Evolutionary conservation across 345 rosid species (phyloP).

Genomic region (Clarkia xantiana): DNA sequence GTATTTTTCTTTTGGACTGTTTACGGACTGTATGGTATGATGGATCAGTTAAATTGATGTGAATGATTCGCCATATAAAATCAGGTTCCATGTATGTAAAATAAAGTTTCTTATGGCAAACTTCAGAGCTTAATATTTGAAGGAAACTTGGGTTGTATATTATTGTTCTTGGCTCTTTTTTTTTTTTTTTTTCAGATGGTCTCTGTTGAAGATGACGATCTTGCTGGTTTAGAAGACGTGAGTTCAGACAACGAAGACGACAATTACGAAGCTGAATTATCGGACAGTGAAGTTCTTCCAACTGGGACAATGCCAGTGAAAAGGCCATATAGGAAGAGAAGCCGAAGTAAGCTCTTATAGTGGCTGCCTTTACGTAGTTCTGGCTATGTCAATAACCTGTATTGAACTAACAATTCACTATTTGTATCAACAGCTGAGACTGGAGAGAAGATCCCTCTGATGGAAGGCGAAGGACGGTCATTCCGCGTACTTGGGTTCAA

Average conservation of each 20-base stretch:
- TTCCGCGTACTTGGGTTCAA: slow-evolving; percentile 88
- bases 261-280: slow-evolving; percentile 84
- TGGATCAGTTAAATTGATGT: too few species aligned
- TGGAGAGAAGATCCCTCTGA: slow-evolving; percentile 67
- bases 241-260: slow-evolving; percentile 96
- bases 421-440: slow-evolving; percentile 36
- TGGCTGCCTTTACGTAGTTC: slow-evolving; percentile 1
- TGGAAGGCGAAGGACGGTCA: slow-evolving; percentile 99
- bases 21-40: too few species aligned
- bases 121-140: too few species aligned
- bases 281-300: slow-evolving; percentile 65
- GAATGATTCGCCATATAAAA: too few species aligned
- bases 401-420: slow-evolving; percentile 6
- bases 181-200: slow-evolving; percentile 48
- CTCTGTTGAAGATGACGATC: slow-evolving; percentile 95
- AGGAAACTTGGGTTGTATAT: too few species aligned
- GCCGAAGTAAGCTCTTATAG: slow-evolving; percentile 38
- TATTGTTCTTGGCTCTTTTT: too few species aligned
- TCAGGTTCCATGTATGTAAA: too few species aligned
- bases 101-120: too few species aligned
- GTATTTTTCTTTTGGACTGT: too few species aligned
- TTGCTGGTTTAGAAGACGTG: slow-evolving; percentile 96
- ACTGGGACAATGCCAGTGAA: slow-evolving; percentile 61
- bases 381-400: neutral
- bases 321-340: slow-evolving; percentile 62